Evolutionary conservation across 495 filamentous ascomycete genomes (phyloP).

Genomic region (Amniculicola lignicola): DNA sequence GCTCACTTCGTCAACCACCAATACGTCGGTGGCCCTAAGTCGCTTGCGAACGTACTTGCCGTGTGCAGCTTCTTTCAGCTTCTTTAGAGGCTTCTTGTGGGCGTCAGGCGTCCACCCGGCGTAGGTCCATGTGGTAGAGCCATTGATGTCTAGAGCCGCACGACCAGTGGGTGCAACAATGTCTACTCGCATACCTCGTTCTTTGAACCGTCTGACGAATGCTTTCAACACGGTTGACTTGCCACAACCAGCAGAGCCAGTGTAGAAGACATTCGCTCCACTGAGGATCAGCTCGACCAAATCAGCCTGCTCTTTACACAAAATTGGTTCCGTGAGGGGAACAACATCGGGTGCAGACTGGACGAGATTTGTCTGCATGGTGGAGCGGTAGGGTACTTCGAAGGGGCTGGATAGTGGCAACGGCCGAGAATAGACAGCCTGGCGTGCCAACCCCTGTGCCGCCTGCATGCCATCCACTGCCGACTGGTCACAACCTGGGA

Average conservation of each 20-base stretch:
- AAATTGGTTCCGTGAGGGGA: slow-evolving; percentile 26
- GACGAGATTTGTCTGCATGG: too few species aligned
- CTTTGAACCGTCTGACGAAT: slow-evolving; percentile 43
- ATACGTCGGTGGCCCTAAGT: slow-evolving; percentile 43
- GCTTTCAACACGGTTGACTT: slow-evolving; percentile 57
- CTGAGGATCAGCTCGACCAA: slow-evolving; percentile 50
- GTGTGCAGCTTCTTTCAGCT: slow-evolving; percentile 28
- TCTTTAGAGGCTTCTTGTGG: slow-evolving; percentile 33
- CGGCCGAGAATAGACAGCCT: too few species aligned
- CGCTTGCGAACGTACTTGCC: slow-evolving; percentile 32
- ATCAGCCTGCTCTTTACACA: slow-evolving; percentile 48
- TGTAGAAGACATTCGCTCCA: slow-evolving; percentile 59
- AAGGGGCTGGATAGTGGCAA: too few species aligned
- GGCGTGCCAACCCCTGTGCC: too few species aligned
- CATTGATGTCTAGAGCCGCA: slow-evolving; percentile 53
- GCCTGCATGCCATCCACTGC: too few species aligned
- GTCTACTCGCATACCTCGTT: slow-evolving; percentile 41
- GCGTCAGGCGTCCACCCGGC: slow-evolving; percentile 51
- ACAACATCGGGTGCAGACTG: slow-evolving; percentile 7
- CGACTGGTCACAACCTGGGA: too few species aligned
- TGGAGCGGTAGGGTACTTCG: too few species aligned
- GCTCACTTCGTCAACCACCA: slow-evolving; percentile 49
- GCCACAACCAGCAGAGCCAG: slow-evolving; percentile 59
- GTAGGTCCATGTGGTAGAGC: slow-evolving; percentile 54
- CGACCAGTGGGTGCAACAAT: slow-evolving; percentile 58